Conservation (phyloP, 2,329 filamentous ascomycete species). For the Claviceps sp. region DNA sequence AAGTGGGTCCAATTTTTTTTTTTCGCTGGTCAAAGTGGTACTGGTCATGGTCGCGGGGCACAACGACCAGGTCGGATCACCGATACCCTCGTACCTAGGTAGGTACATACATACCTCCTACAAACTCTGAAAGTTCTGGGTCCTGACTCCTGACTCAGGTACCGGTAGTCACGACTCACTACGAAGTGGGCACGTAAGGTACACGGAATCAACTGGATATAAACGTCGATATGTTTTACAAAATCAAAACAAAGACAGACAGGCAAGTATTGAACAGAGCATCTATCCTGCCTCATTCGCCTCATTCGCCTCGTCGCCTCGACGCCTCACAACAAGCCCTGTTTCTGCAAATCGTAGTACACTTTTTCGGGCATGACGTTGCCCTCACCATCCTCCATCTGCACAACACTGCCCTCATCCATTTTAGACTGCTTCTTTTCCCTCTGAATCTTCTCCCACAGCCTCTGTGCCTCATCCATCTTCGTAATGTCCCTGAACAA, state of each 20-base stretch:
- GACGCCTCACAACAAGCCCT: constrained; percentile 56
- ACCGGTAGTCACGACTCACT: too few relatives aligned
- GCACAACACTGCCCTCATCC: constrained; percentile 71
- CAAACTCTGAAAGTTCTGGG: too few relatives aligned
- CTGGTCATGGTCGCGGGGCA: too few relatives aligned
- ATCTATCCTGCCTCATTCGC: not conserved
- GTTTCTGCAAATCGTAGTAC: constrained; percentile 87
- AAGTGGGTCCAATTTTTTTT: too few relatives aligned
- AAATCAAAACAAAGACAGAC: not conserved
- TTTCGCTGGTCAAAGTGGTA: too few relatives aligned
- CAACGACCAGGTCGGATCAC: too few relatives aligned
- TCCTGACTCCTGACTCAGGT: too few relatives aligned
- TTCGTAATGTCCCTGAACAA: constrained; percentile 88
- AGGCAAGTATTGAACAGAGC: not conserved
- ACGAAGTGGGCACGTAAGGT: too few relatives aligned
- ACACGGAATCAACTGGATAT: too few relatives aligned
- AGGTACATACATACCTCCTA: too few relatives aligned
- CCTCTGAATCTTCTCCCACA: constrained; percentile 88
- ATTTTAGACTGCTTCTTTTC: constrained; percentile 69
- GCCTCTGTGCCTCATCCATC: constrained; percentile 74
- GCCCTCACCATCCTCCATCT: constrained; percentile 96
- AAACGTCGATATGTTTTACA: not conserved
- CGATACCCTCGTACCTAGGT: too few relatives aligned
- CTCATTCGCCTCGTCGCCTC: not conserved
- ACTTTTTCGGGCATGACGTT: constrained; percentile 99